phyloP scores from a whole-genome alignment of 1,284 basidiomycete species.

The Cryptococcus amylolentus region DNA sequence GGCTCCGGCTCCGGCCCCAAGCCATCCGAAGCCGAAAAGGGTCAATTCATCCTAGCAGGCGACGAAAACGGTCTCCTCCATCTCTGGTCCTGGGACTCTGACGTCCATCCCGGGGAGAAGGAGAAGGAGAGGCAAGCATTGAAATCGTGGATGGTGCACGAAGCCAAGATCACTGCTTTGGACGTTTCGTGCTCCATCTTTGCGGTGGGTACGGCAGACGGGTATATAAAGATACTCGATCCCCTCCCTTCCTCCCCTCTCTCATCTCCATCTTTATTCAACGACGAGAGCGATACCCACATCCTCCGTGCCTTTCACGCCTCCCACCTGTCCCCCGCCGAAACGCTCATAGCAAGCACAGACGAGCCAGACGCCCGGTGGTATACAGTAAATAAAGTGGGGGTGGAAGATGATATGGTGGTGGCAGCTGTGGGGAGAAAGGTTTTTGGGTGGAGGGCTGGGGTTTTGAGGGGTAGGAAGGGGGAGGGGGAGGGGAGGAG shows the following conservation, averaged over 20 bases:
- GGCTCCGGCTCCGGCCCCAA: background rate
- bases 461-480: conserved; percentile 36
- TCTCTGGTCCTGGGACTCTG: conserved; percentile 41
- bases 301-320: conserved; percentile 36
- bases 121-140: conserved; percentile 18
- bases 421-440: conserved; percentile 42
- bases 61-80: conserved; percentile 33
- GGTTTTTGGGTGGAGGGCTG: conserved; percentile 45
- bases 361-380: conserved; percentile 29
- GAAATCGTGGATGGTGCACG: conserved; percentile 32
- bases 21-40: conserved; percentile 13
- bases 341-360: conserved; percentile 27
- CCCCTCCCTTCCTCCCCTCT: conserved; percentile 33
- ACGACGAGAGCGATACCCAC: too few relatives aligned
- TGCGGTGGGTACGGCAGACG: conserved; percentile 41
- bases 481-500: conserved; percentile 29
- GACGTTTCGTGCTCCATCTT: conserved; percentile 39
- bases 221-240: conserved; percentile 42
- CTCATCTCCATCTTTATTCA: too few relatives aligned
- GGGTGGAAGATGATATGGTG: conserved; percentile 45
- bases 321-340: conserved; percentile 31
- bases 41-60: conserved; percentile 37
- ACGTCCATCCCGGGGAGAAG: background rate
- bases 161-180: conserved; percentile 39
- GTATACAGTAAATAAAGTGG: conserved; percentile 43